Conservation (phyloP, 169 alveolate genomes). For the Plasmodium adleri region DNA sequence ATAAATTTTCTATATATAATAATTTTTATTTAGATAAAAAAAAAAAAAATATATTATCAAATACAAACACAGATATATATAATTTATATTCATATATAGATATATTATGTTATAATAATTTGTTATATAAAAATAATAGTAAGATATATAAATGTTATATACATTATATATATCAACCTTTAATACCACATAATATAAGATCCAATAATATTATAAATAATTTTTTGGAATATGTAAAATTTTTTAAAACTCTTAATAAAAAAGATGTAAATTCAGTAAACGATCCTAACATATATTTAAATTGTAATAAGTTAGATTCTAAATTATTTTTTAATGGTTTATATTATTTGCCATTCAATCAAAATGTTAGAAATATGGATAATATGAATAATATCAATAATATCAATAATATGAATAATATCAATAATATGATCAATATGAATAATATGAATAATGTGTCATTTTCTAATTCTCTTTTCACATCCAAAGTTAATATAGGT, state of each 20-base stretch:
- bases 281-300: slow-evolving; percentile 63
- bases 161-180: slow-evolving; percentile 35
- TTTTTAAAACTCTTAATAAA: slow-evolving; percentile 23
- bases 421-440: too few relatives aligned
- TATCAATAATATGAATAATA: too few relatives aligned
- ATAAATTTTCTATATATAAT: background rate
- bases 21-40: background rate
- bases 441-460: background rate
- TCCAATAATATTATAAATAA: slow-evolving; percentile 56
- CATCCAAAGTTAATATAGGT: too few relatives aligned
- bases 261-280: background rate
- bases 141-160: slow-evolving; percentile 56
- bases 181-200: slow-evolving; percentile 61
- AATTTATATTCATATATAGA: slow-evolving; percentile 50
- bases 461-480: background rate
- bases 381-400: too few relatives aligned
- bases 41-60: background rate
- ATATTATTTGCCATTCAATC: slow-evolving; percentile 31
- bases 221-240: slow-evolving; percentile 58
- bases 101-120: slow-evolving; percentile 40
- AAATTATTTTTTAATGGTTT: slow-evolving; percentile 14
- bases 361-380: too few relatives aligned
- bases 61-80: slow-evolving; percentile 15
- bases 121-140: slow-evolving; percentile 16
- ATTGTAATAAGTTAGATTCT: slow-evolving; percentile 51